A percentile compares a stretch with the other conserved stretches of the same genome.
Conservation (phyloP, 2,329 filamentous ascomycete species). For the Colletotrichum musae region DNA sequence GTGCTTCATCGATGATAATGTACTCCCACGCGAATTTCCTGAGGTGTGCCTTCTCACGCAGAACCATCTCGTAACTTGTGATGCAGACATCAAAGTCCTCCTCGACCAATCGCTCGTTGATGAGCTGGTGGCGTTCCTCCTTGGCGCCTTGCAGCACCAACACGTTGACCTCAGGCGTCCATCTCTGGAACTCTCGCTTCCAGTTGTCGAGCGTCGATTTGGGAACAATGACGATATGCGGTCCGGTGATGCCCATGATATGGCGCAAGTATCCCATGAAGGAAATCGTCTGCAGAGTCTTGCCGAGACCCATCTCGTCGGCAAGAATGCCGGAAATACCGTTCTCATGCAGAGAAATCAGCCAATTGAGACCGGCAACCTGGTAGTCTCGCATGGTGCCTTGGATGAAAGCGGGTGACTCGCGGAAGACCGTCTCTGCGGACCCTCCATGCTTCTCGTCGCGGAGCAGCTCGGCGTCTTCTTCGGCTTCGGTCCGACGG, state of each 20-base stretch:
- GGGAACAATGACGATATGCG: conserved; percentile 91
- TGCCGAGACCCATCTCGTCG: conserved; percentile 98
- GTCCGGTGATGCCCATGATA: conserved; percentile 89
- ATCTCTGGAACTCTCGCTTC: conserved; percentile 93
- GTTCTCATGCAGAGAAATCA: conserved; percentile 97
- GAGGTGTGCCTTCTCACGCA: conserved; percentile 92
- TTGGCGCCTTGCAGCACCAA: conserved; percentile 95
- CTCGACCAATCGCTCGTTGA: conserved; percentile 91
- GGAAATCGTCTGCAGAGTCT: conserved; percentile 96
- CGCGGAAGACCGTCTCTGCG: conserved; percentile 91
- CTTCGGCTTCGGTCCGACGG: conserved; percentile 95
- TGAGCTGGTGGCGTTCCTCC: conserved; percentile 89
- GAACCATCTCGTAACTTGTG: conserved; percentile 99
- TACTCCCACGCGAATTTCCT: conserved; percentile 99
- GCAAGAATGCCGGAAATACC: conserved; percentile 98
- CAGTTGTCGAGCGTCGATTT: conserved; percentile 99
- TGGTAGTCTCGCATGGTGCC: conserved; percentile 97
- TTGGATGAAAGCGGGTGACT: conserved; percentile 91
- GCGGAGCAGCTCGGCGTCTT: conserved; percentile 89
- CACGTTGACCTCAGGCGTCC: conserved; percentile 97
- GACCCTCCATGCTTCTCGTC: conserved; percentile 92
- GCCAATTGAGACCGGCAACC: conserved; percentile 94
- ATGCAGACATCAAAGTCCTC: conserved; percentile 98
- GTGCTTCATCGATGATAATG: conserved; percentile 98
- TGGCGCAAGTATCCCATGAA: conserved; percentile 96